These are phyloP conservation scores for Przewalskia tangutica DNA, from an alignment of 257 asterid genomes.

Conservation along the genomic window DNA sequence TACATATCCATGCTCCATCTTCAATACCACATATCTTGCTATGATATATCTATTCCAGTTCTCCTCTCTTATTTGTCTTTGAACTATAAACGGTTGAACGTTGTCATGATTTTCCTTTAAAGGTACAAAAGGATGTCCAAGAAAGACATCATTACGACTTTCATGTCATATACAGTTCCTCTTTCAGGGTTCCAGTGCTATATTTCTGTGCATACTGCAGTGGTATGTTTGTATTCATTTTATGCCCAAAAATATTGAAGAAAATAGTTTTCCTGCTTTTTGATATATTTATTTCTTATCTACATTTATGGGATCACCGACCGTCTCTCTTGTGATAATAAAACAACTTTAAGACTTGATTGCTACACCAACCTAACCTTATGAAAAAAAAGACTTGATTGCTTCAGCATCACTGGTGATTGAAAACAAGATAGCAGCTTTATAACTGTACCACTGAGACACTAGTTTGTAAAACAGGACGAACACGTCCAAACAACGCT, in stretches of 20 bases:
- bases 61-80: neutral
- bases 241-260: neutral
- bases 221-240: conserved; percentile 26
- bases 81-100: neutral
- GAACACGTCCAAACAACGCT: no score
- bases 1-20: neutral
- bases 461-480: neutral
- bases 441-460: neutral
- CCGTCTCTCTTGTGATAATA: neutral
- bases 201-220: conserved; percentile 63
- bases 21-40: neutral
- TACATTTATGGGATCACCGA: neutral
- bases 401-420: neutral
- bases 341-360: neutral
- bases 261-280: neutral
- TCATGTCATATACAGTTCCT: conserved; percentile 54
- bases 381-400: neutral
- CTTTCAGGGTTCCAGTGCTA: conserved; percentile 80
- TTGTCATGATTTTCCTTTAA: conserved; percentile 13
- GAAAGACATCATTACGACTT: conserved; percentile 53
- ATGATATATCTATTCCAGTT: neutral
- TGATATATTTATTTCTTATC: neutral
- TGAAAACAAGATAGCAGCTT: neutral
- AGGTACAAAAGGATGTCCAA: conserved; percentile 35
- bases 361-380: neutral